Evolutionary conservation across 2,329 filamentous ascomycete genomes (phyloP).

Genomic region (Sphaerulina vaccinii): DNA sequence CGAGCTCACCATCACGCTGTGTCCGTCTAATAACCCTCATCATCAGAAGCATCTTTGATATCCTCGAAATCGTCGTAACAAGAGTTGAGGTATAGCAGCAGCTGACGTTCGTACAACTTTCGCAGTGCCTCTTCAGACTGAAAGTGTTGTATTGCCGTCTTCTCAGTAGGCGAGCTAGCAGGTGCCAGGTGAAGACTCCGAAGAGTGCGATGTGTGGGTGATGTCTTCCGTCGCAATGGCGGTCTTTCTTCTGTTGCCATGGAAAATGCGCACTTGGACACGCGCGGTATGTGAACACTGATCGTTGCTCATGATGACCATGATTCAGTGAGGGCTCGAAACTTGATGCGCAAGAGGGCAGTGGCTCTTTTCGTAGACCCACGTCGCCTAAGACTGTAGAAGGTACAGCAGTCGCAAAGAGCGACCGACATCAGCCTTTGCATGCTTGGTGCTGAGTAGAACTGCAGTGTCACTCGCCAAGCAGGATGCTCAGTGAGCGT

Average conservation of each 20-base stretch:
- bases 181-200: background rate
- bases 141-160: background rate
- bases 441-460: background rate
- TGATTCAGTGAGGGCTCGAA: no score
- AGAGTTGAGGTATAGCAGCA: slow-evolving; percentile 8
- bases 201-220: background rate
- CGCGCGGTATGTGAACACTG: background rate
- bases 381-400: no score
- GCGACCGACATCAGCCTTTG: background rate
- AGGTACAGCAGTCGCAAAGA: no score
- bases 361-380: background rate
- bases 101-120: slow-evolving; percentile 3
- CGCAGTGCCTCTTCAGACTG: slow-evolving; percentile 12
- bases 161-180: background rate
- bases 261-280: background rate
- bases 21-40: no score
- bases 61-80: slow-evolving; percentile 10
- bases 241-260: background rate
- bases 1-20: no score
- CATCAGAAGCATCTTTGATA: slow-evolving; percentile 9
- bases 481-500: no score
- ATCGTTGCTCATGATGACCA: no score
- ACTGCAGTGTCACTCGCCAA: slow-evolving; percentile 2
- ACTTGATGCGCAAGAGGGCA: no score
- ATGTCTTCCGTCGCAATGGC: background rate